Conservation (phyloP, 164 flowering plant species). For the Liriodendron chinense region DNA sequence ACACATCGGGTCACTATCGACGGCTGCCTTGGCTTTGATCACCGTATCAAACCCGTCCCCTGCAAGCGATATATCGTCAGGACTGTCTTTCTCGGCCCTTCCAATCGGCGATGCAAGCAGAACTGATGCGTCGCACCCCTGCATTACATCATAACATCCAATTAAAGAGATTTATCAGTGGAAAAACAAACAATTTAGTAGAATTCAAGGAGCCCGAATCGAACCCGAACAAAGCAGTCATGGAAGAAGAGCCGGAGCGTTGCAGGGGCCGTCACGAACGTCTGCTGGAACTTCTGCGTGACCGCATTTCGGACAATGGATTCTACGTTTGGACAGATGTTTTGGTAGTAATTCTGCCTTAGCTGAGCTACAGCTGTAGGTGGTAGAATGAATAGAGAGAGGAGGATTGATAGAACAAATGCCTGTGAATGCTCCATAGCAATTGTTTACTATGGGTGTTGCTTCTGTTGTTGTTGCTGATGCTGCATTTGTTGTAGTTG, state of each 20-base stretch:
- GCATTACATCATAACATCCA: neutral
- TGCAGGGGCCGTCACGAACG: slow-evolving; percentile 39
- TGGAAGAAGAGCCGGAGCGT: slow-evolving; percentile 45
- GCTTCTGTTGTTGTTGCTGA: neutral
- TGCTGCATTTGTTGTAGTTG: neutral
- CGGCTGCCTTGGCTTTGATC: slow-evolving; percentile 52
- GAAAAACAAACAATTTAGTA: too few relatives aligned
- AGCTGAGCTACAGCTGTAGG: slow-evolving; percentile 30
- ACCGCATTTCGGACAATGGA: slow-evolving; percentile 31
- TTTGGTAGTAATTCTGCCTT: slow-evolving; percentile 23
- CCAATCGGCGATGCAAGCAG: slow-evolving; percentile 19
- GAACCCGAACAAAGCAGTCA: slow-evolving; percentile 42
- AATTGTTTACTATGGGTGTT: neutral
- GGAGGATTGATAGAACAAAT: slow-evolving; percentile 13
- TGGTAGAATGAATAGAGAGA: slow-evolving; percentile 14
- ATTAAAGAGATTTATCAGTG: too few relatives aligned
- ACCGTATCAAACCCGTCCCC: slow-evolving; percentile 64
- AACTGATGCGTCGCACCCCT: slow-evolving; percentile 56
- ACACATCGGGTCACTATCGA: slow-evolving; percentile 41
- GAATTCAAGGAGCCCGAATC: neutral
- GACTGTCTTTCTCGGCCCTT: slow-evolving; percentile 40
- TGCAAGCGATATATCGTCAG: slow-evolving; percentile 43
- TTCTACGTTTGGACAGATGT: slow-evolving; percentile 37
- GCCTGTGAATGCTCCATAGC: slow-evolving; percentile 14
- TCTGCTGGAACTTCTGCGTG: slow-evolving; percentile 29